phyloP scores from a whole-genome alignment of 1,139 yeast species.

The Candida dubliniensis region DNA sequence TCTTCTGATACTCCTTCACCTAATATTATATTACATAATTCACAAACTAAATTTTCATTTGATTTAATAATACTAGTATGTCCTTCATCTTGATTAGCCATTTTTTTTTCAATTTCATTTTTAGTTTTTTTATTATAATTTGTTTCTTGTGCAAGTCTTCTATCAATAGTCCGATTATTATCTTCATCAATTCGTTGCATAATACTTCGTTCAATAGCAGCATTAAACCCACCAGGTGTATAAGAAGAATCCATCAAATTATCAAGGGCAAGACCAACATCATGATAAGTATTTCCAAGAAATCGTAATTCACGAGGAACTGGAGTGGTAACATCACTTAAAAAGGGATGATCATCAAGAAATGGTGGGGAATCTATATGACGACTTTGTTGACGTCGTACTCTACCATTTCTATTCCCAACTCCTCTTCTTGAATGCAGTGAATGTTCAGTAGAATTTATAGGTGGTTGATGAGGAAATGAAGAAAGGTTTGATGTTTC shows the following conservation, averaged over 20 bases:
- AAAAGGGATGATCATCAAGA: no score
- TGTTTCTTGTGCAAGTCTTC: constrained; percentile 33
- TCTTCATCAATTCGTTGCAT: constrained; percentile 45
- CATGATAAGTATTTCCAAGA: constrained; percentile 3
- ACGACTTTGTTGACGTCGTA: no score
- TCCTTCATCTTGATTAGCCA: constrained; percentile 24
- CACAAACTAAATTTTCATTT: constrained; percentile 50
- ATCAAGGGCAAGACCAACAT: constrained; percentile 4
- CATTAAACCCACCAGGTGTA: constrained; percentile 6
- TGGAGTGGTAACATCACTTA: background rate
- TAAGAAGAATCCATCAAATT: constrained; percentile 4
- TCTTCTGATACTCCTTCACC: constrained; percentile 70
- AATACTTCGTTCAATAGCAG: constrained; percentile 30
- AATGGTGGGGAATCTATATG: no score
- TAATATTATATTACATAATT: constrained; percentile 65
- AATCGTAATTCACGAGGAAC: background rate
- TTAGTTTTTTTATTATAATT: constrained; percentile 30
- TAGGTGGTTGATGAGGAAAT: no score
- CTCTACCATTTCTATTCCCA: no score
- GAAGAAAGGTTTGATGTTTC: no score
- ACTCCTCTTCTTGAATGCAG: no score
- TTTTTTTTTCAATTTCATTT: constrained; percentile 28
- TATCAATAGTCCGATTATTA: constrained; percentile 37
- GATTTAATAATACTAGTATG: constrained; percentile 40
- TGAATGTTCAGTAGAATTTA: no score